Base-by-base conservation (phyloP, 2,329 filamentous ascomycete genomes). In the Sordariomycetes sp. region DNA sequence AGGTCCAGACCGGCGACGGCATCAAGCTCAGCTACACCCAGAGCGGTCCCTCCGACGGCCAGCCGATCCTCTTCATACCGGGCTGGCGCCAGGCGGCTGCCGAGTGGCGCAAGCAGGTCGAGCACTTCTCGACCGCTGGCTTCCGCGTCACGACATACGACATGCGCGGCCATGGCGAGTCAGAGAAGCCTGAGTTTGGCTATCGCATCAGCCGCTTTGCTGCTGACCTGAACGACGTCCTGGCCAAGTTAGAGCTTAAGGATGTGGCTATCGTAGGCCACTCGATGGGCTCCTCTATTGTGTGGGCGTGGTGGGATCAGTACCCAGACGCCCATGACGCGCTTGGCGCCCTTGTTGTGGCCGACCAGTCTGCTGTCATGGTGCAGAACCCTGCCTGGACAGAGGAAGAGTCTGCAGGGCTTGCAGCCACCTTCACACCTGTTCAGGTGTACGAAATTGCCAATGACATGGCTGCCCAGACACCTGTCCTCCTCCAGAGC, bases 81-180 rank as follows among this genome's bases (percentile, higher is more conserved):
- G 69, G 69, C 34, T 70, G 69, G 69, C 62, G 63, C 8, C 69
- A 71, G 50, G 65, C 68, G 1, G 68, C 67, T 1, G 63, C 65
- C 2, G 63, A 67, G 59, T 71, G 67, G 66, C 62, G 62, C 52
- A 68, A 69, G 58, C 68, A 69, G 35, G 63, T 67, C 2, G 60
- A 61, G 6, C 60, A 69, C 61, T 70, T 71, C 59, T 59, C 63
- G 32, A 25, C 56, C 16, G 53, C 60, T 25, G 60, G 62, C 34
- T 69, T 64, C 62, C 67, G 64, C 32, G 65, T 70, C 20, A 70
- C 67, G 7, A 67, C 68, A 0, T 66, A 65, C 59, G 68, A 71
- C 60, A 59, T 67, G 61, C 68, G 68, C 24, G 67, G 68, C n/a
- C 68, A 70, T 40, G 68, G 68, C 48, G 68, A 69, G 24, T 71